Base-by-base conservation (phyloP, 257 asterid species). In the Solanum bulbocastanum region DNA sequence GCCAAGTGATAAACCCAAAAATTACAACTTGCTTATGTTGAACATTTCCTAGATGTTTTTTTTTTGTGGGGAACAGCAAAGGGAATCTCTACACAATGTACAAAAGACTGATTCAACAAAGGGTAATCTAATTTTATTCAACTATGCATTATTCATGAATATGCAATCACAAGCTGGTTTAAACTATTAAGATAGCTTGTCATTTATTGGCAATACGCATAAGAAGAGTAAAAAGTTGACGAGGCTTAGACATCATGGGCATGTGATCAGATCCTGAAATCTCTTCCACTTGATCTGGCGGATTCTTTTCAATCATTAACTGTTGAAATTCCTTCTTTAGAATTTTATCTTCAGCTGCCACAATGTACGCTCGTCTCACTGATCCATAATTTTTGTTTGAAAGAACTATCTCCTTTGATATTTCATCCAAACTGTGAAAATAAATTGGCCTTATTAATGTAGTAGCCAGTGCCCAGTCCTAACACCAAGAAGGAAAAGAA, bases 401-500 rank as follows among this genome's bases (percentile, higher is more conserved):
- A 30, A 91, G 12, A 37, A 7, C 44, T 22, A 90, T 15, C 74
- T 74, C 91, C 85, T 56, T 72, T 16, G 86, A 72, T 84, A 88
- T 33, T 18, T 71, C 40, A 71, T 71, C 76, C n/a, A 71, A 71
- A 71, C 76, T 71, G 76, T 32, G 36, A 7, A 83, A 9, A 37
- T 76, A 73, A 4, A 86, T 1, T 18, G 91, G 93, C 35, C 93
- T 86, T 39, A 85, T 62, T 25, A 90, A 56, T 15, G 62, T 23
- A 1, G 86, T 89, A 39, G 93, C 92, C 88, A 92, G 66, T 37
- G 88, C 89, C 87, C 85, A 83, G 86, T 90, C 93, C 93, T 92
- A 81, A 25, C n/a, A 81, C 35, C 18, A 75, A 75, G 12, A 65
- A 15, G 30, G 37, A 65, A 12, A 32, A 30, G 30, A 83, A 52